Base-by-base conservation (phyloP, 768 basidiomycete genomes). In the Atractiella rhizophila region DNA sequence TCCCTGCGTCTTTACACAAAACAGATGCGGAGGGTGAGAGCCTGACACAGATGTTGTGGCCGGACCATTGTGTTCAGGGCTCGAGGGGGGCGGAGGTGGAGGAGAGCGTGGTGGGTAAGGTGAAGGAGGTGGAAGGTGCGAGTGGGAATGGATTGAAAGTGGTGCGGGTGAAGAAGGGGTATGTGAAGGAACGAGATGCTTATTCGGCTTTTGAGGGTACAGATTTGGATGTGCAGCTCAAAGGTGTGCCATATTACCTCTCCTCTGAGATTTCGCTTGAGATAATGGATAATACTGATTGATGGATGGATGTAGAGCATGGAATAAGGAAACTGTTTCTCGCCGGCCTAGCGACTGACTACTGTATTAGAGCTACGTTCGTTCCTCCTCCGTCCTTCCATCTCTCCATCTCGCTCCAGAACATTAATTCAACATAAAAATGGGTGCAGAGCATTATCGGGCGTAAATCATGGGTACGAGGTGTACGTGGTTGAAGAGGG, bases 201-300 rank as follows among this genome's bases (percentile, higher is more conserved):
- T 83, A 83, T 53, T 77, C 74, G n/a, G 78, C 74, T 1, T 82
- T 82, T 52, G 64, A 54, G 18, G 51, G 54, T 16, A 30, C 54
- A 4, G 42, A 52, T 16, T 37, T 37, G 40, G 3, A 8, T 30
- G 41, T 0, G 36, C 35, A 21, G 37, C 41, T 4, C 9, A 10
- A 10, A 62, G 61, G 20, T 59, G 62, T 41, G 46, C 60, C 37
- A 54, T 60, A 42, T 71, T 69, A 8, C 62, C 63, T 6, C 64
- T 74, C n/a, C 62, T 63, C 37, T 52, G 39, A 19, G 44, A 62
- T 21, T 57, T 74, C 37, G 49, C 55, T 41, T 47, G 35, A 37
- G 16, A 43, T 36, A 8, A 39, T 23, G 9, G 39, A 48, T 26
- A 41, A 36, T 19, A 35, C 35, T 4, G 28, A 42, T 20, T 30